Evolutionary conservation across 2,329 filamentous ascomycete genomes (phyloP), one percentile per base, ranked within the genome.

Genomic region (Aspergillus flavus): DNA sequence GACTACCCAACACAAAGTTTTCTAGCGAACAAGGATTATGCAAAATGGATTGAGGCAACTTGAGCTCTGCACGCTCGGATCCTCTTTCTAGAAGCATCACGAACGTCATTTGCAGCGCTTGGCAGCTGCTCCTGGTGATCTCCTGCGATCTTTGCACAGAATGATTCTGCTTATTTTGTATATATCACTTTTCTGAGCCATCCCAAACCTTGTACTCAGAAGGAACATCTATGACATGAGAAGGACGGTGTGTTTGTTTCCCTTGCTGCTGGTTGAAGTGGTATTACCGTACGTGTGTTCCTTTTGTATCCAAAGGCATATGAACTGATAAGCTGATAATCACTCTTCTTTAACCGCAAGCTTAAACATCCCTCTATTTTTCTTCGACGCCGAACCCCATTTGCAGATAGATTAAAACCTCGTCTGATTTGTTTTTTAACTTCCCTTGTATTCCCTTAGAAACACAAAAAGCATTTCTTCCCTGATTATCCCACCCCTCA

Each of bases 51-150:
- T 50, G 23, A 50, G 46, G 46, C 26, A 50, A 50, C 23, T 30
- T 50, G 6, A 26, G 16, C 14, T 28, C 26, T 19, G 26, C 46
- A 28, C 46, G 46, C 41, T 58, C 21, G 19, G 52, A 54, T 61
- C 55, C 53, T 60, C 57, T 67, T 67, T 67, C 65, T 67, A 67
- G 65, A 67, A 65, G 59, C 63, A 61, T 61, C 60, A 61, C 46
- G 26, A 62, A 61, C 19, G 14, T 41, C 32, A 54, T 34, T 32
- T 34, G 30, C 30, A 21, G 52, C 10, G 52, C 52, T 54, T 54
- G 52, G 52, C 52, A 36, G 21, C 48, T 23, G 19, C 16, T 54
- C n/a, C 10, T 36, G 2, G 12, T 19, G n/a, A 21, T 54, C 11
- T 19, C 6, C 10, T 23, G n/a, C 19, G n/a, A 36, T 23, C 12